Base-by-base conservation (phyloP, 305 asterid genomes). In the Fraxinus sp. region DNA sequence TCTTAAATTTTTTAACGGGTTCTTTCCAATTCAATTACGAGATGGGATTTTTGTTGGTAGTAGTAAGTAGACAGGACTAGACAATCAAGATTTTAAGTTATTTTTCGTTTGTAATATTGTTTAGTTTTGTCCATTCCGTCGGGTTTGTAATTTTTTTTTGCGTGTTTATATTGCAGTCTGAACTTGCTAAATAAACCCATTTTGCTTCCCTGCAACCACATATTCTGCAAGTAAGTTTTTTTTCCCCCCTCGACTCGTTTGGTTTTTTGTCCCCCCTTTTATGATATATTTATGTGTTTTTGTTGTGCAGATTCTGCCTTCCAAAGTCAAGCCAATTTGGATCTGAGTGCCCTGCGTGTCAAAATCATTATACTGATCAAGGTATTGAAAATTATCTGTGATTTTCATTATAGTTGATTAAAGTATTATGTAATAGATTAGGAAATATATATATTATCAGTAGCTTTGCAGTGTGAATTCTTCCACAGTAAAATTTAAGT, bases 121-220 rank as follows among this genome's bases (percentile, higher is more conserved):
- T 64, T 26, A 8, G 72, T 64, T 64, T 3, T 66, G 74, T 66
- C 36, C 36, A 4, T 13, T 28, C 36, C 39, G 6, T 68, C 9
- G 2, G 41, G 43, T 70, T n/a, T n/a, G n/a, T n/a, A n/a, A n/a
- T n/a, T n/a, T n/a, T n/a, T n/a, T n/a, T n/a, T n/a, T n/a, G n/a
- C n/a, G n/a, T n/a, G 71, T 28, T 52, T 13, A 26, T 43, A 39
- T 83, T 84, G 59, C 91, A 96, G 99, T 86, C 83, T 96, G 85
- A 86, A 91, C 81, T 85, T 96, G 90, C 88, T 96, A 84, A 87
- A 77, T 39, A 91, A 91, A 84, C 99, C 98, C 10, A 46, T 84
- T 79, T 72, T 94, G 91, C 98, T 96, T 55, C 98, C 99, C 2
- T 96, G 99, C 79, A 89, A 91, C 87, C 99, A 96, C 89, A 81